Conservation (phyloP, 148 eudicot genomes). For the Diospyros kaki region DNA sequence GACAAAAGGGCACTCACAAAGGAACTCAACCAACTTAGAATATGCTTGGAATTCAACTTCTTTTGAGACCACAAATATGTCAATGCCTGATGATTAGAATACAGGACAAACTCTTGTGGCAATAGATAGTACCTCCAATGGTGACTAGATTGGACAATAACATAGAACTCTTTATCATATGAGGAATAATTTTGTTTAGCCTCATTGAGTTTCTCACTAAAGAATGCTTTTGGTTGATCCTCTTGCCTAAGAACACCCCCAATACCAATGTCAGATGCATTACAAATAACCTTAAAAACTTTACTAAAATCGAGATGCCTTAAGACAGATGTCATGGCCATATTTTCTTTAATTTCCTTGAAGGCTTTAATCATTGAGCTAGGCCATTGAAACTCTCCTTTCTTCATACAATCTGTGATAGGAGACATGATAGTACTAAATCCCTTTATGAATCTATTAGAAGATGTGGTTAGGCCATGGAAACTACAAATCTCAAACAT, state of each 20-base stretch:
- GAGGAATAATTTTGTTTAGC: background rate
- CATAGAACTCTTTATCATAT: background rate
- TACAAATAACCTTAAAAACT: background rate
- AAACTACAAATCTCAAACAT: background rate
- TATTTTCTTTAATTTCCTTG: background rate
- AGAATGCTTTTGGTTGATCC: background rate
- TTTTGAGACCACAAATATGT: background rate
- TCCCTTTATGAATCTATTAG: background rate
- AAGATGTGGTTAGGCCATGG: background rate
- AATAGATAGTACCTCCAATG: background rate
- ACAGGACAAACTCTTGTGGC: background rate
- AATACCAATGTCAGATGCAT: background rate
- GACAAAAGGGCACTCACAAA: too few species aligned
- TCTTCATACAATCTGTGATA: background rate
- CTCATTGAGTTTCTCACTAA: background rate
- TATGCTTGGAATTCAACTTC: background rate
- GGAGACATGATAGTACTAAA: background rate
- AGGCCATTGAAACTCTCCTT: background rate
- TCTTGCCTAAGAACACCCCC: constrained; percentile 1
- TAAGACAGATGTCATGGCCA: background rate
- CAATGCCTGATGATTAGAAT: constrained; percentile 1
- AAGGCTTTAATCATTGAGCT: background rate
- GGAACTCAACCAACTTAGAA: too few species aligned
- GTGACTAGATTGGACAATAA: background rate
- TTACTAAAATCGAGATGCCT: background rate